Percentiles rank a stretch among this genome's conserved stretches.
These are phyloP conservation scores for Purshia tridentata DNA, from an alignment of 306 rosid species.

Conservation along the genomic window DNA sequence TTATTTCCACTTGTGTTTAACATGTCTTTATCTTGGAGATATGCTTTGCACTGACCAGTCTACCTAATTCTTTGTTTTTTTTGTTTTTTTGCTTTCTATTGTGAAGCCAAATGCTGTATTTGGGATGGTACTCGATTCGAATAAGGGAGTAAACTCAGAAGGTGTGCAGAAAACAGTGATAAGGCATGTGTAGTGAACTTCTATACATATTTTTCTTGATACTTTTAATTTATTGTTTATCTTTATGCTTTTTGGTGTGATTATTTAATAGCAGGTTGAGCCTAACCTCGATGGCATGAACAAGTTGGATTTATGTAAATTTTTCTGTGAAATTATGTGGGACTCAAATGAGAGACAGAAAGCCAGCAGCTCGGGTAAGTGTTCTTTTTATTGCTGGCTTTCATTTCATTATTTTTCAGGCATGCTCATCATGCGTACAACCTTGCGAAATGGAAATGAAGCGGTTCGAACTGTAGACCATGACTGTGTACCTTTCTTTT, in stretches of 20 bases:
- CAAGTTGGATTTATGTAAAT: background rate
- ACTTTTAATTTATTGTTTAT: conserved; percentile 35
- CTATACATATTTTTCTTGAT: conserved; percentile 2
- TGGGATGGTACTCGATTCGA: conserved; percentile 47
- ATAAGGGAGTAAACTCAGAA: conserved; percentile 37
- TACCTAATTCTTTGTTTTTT: conserved; percentile 28
- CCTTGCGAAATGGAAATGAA: background rate
- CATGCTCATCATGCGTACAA: conserved; percentile 18
- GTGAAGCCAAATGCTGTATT: conserved; percentile 54
- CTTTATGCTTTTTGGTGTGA: conserved; percentile 39
- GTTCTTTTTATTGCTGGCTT: conserved; percentile 67
- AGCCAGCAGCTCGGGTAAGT: conserved; percentile 81
- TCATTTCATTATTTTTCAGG: conserved; percentile 54
- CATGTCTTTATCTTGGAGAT: background rate
- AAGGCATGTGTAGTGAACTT: conserved; percentile 52
- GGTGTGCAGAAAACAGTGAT: conserved; percentile 42
- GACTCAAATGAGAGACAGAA: conserved; percentile 29
- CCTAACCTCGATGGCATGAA: conserved; percentile 49
- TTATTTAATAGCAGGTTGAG: conserved; percentile 50
- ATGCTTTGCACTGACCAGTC: conserved; percentile 33
- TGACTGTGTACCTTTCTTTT: background rate
- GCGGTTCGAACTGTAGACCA: conserved; percentile 11
- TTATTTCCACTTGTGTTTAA: background rate
- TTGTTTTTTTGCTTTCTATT: conserved; percentile 23
- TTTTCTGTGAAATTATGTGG: background rate